These are phyloP conservation scores for Spergularia marina DNA, from an alignment of 148 eudicot genomes.

Conservation along the genomic window DNA sequence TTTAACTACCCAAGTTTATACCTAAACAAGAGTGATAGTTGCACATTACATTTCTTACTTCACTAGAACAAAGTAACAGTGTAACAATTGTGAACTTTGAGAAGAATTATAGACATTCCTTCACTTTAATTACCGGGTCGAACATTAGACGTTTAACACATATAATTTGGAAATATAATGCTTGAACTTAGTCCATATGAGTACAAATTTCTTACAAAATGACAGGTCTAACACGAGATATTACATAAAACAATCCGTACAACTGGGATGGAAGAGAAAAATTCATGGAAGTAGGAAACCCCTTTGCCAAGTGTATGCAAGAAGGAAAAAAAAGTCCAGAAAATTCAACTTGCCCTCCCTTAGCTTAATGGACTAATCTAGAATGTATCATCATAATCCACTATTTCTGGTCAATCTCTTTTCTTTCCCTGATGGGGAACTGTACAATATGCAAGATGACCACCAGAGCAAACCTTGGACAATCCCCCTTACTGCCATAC, in stretches of 20 bases:
- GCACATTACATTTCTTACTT: not conserved
- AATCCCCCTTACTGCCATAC: not conserved
- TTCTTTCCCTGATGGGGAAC: not conserved
- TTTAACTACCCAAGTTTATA: slow-evolving; percentile 8
- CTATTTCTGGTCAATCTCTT: not conserved
- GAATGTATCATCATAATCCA: not conserved
- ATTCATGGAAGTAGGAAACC: slow-evolving; percentile 11
- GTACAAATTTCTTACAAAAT: not conserved
- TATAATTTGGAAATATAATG: too few relatives aligned
- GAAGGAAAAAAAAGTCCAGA: not conserved
- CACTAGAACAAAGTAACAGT: not conserved
- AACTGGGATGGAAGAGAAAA: not conserved
- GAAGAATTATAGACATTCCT: too few relatives aligned
- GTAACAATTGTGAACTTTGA: not conserved
- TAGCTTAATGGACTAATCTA: not conserved
- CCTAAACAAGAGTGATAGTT: not conserved
- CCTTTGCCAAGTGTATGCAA: slow-evolving; percentile 3
- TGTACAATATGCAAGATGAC: slow-evolving; percentile 13
- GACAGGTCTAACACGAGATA: not conserved
- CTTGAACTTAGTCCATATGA: not conserved
- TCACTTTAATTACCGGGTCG: too few relatives aligned
- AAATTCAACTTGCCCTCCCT: not conserved
- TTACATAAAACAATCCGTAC: not conserved
- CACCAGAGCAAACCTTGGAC: slow-evolving; percentile 10
- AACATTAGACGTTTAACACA: too few relatives aligned